Base-by-base conservation (phyloP, 1,284 basidiomycete species). In the Vanrija pseudolonga region DNA sequence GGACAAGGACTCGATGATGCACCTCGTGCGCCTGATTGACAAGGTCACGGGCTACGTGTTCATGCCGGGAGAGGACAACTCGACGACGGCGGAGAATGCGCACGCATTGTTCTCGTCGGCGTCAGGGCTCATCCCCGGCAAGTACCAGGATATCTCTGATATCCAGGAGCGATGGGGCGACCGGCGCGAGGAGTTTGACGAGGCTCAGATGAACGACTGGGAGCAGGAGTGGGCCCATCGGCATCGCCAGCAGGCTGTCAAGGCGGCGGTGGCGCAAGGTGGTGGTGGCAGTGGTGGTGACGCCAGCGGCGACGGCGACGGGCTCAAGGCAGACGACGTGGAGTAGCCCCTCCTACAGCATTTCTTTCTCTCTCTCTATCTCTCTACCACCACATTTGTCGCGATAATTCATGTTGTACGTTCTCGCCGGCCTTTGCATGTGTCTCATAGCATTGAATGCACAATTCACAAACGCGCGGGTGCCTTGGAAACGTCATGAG, bases 1-100 rank as follows among this genome's bases (percentile, higher is more conserved):
- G 87, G 93, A 97, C 73, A 96, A 94, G 75, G 79, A 85, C 50
- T 94, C 90, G 4, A 97, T 97, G 93, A 78, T 95, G 9, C 84
- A 90, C 60, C 82, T 97, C 2, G 85, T 86, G 17, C 83, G 84
- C 23, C 82, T 82, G 38, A 85, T 96, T 59, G 93, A 97, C 74
- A 86, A 89, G 61, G 90, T 90, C 2, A 89, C 89, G 0, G 93
- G 93, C 20, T 94, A 90, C 73, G 82, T 95, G 45, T 89, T 89
- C 70, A 79, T 90, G 15, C 88, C 89, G 7, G 45, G 54, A 22
- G 23, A 49, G 39, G 2, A 63, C 22, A 58, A 59, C 24, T 59
- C 80, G 19, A 72, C 76, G n/a, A 76, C 77, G 7, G 79, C 81
- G 8, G 84, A 86, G 4, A 89, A 91, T 70, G 74, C 80, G 17